phyloP scores from a whole-genome alignment of 805 yeast genomes.

The Debaryomyces tyrocola region DNA sequence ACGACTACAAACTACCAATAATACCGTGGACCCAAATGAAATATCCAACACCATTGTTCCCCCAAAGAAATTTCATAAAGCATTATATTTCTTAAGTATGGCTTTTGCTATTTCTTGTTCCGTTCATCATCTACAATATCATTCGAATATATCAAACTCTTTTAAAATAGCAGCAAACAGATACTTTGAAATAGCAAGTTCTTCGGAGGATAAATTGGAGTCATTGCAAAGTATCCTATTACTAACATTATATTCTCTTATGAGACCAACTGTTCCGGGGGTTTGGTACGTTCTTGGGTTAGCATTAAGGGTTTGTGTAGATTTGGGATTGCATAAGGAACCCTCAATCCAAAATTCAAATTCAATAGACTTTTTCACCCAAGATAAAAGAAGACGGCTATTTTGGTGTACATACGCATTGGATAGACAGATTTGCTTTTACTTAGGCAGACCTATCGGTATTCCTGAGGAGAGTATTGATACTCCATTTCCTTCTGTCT shows the following conservation, averaged over 20 bases:
- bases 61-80: constrained; percentile 49
- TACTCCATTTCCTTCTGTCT: constrained; percentile 67
- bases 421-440: constrained; percentile 84
- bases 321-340: constrained; percentile 81
- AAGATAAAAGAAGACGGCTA: constrained; percentile 70
- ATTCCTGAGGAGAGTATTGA: constrained; percentile 79
- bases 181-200: constrained; percentile 56
- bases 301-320: constrained; percentile 77
- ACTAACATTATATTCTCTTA: constrained; percentile 68
- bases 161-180: constrained; percentile 65
- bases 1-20: constrained; percentile 6
- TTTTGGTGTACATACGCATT: constrained; percentile 90
- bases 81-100: constrained; percentile 71
- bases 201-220: constrained; percentile 63
- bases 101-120: constrained; percentile 81
- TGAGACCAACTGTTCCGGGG: constrained; percentile 89
- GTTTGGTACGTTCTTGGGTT: constrained; percentile 91
- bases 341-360: constrained; percentile 18
- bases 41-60: constrained; percentile 39
- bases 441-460: constrained; percentile 84
- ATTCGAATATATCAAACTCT: constrained; percentile 64
- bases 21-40: constrained; percentile 25
- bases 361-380: constrained; percentile 50
- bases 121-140: constrained; percentile 66
- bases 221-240: constrained; percentile 70